Evolutionary conservation across 192 early-diverging fungal species (phyloP).

Genomic region (Coemansia sp.): DNA sequence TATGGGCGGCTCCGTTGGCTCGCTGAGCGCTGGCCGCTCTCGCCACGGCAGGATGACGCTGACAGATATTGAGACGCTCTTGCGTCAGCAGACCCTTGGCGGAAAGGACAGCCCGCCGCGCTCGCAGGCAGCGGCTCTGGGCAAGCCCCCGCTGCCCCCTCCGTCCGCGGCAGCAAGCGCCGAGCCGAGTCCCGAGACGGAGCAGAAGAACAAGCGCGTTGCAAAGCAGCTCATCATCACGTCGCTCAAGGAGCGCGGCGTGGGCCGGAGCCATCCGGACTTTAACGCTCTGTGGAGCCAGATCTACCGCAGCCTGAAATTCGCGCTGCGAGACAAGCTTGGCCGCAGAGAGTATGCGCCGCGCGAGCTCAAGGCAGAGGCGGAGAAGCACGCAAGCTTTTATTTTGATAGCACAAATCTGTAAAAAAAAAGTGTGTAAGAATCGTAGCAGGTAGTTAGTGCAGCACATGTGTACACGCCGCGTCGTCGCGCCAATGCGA

Average conservation of each 20-base stretch:
- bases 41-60: constrained; percentile 31
- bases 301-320: constrained; percentile 51
- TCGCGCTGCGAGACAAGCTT: constrained; percentile 37
- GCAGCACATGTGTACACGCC: no score
- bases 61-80: constrained; percentile 26
- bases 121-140: neutral
- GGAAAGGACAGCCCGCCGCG: neutral
- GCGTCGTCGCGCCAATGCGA: no score
- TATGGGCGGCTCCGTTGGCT: no score
- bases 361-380: constrained; percentile 30
- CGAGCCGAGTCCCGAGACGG: neutral
- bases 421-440: neutral
- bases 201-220: constrained; percentile 37
- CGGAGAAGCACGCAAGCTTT: constrained; percentile 40
- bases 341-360: constrained; percentile 15
- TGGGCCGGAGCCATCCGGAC: constrained; percentile 32
- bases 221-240: constrained; percentile 50
- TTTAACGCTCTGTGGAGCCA: constrained; percentile 50
- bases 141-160: neutral
- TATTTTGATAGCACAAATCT: constrained; percentile 11
- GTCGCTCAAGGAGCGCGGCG: constrained; percentile 41
- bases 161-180: neutral
- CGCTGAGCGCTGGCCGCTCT: no score
- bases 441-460: neutral
- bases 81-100: constrained; percentile 5